Evolutionary conservation across 2,329 filamentous ascomycete species (phyloP).

Genomic region (Meredithiella fracta): DNA sequence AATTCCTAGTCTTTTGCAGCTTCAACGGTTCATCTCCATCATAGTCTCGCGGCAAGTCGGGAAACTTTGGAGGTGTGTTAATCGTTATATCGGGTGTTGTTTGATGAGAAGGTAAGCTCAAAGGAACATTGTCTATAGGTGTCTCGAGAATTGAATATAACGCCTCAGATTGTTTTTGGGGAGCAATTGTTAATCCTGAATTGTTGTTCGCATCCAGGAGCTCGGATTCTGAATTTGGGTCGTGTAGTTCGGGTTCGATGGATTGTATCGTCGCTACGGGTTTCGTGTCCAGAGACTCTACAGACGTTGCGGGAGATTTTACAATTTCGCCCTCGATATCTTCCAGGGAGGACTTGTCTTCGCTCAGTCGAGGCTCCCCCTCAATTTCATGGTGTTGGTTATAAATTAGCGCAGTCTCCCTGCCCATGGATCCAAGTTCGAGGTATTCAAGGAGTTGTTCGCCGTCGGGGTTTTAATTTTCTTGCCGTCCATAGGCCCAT

Average conservation of each 20-base stretch:
- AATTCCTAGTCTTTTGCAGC: constrained; percentile 1
- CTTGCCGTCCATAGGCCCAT: not conserved
- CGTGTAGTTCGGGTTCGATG: not conserved
- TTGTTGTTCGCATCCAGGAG: not conserved
- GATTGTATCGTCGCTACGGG: not conserved
- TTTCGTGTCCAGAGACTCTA: constrained; percentile 1
- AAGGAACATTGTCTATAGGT: not conserved
- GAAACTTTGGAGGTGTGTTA: not conserved
- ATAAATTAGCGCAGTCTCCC: constrained; percentile 5
- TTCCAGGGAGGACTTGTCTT: constrained; percentile 3
- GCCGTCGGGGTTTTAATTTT: not conserved
- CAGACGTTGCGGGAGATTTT: constrained; percentile 8
- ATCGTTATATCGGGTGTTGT: constrained; percentile 4
- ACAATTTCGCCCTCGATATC: not conserved
- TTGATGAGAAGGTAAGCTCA: not conserved
- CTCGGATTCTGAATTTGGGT: not conserved
- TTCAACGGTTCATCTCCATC: constrained; percentile 5
- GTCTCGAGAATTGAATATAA: not conserved
- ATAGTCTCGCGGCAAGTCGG: not conserved
- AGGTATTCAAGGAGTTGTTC: not conserved
- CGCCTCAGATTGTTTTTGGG: not conserved
- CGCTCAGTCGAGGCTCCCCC: not conserved
- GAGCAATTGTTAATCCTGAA: not conserved
- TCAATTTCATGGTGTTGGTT: not conserved
- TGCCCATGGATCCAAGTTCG: constrained; percentile 10